These are phyloP conservation scores for Cyclotella cryptica DNA, from an alignment of 108 stramenopile genomes.

Conservation along the genomic window DNA sequence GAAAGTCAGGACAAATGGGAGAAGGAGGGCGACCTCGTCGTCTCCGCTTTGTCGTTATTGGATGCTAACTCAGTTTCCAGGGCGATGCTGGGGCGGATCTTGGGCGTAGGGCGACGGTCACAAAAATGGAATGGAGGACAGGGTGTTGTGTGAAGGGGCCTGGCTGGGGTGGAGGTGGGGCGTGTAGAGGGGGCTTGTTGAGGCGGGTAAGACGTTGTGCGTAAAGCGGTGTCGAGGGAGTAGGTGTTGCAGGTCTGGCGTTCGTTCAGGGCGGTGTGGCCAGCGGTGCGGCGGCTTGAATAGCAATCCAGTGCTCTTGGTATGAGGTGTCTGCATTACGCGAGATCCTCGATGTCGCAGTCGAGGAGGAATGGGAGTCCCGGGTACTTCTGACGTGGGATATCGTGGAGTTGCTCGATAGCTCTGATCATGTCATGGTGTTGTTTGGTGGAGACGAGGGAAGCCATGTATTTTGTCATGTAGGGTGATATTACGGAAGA, in stretches of 20 bases:
- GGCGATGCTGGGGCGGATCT: neutral
- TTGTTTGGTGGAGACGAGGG: neutral
- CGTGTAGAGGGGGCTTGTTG: no score
- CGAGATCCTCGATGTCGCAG: neutral
- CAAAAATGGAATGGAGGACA: neutral
- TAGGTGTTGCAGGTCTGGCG: neutral
- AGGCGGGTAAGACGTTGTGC: no score
- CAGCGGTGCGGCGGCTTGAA: neutral
- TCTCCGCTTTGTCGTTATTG: no score
- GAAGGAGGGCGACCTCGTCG: no score
- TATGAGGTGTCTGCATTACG: neutral
- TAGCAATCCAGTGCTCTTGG: neutral
- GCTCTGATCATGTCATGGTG: neutral
- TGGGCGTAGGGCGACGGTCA: neutral
- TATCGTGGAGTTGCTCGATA: neutral
- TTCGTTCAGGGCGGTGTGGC: neutral
- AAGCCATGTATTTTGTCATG: slow-evolving; percentile 1
- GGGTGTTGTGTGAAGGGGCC: neutral
- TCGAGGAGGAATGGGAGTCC: slow-evolving; percentile 7
- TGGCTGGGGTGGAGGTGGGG: neutral
- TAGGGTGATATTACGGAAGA: slow-evolving; percentile 16
- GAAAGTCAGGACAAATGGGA: no score
- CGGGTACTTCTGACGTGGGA: neutral
- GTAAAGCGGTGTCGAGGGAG: neutral
- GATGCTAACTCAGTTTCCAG: no score